These are phyloP conservation scores for Solanum aculeatissimum DNA, from an alignment of 305 asterid genomes.

Conservation along the genomic window DNA sequence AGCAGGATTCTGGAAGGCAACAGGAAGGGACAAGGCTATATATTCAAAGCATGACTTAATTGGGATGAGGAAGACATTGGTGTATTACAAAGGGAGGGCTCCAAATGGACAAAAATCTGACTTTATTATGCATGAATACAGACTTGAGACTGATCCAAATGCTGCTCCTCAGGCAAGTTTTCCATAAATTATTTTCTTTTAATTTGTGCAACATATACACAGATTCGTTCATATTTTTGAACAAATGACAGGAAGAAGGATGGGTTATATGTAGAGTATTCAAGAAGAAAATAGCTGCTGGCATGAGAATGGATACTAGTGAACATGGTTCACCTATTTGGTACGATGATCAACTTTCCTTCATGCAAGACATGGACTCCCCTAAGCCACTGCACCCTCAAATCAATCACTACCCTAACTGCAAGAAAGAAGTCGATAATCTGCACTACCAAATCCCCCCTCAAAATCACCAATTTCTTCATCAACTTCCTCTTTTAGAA, in stretches of 20 bases:
- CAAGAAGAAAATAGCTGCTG: slow-evolving; percentile 54
- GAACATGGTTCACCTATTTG: slow-evolving; percentile 64
- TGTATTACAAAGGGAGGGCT: slow-evolving; percentile 72
- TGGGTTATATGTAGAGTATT: slow-evolving; percentile 78
- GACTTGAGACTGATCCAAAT: slow-evolving; percentile 70
- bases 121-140: slow-evolving; percentile 84
- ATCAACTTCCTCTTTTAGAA: slow-evolving; percentile 61
- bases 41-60: slow-evolving; percentile 58
- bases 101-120: slow-evolving; percentile 85
- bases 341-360: slow-evolving; percentile 64
- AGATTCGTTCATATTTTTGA: background rate
- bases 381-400: slow-evolving; percentile 33
- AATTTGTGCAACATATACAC: too few species aligned
- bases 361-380: slow-evolving; percentile 52
- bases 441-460: slow-evolving; percentile 6
- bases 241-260: slow-evolving; percentile 61
- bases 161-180: slow-evolving; percentile 61
- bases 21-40: slow-evolving; percentile 77
- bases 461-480: slow-evolving; percentile 23
- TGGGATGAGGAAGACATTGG: slow-evolving; percentile 81
- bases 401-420: slow-evolving; percentile 11
- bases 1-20: slow-evolving; percentile 87
- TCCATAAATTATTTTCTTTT: too few species aligned
- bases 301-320: slow-evolving; percentile 20
- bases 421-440: slow-evolving; percentile 38